phyloP scores from a whole-genome alignment of 805 yeast species.

The Ogataea trehaloabstinens region DNA sequence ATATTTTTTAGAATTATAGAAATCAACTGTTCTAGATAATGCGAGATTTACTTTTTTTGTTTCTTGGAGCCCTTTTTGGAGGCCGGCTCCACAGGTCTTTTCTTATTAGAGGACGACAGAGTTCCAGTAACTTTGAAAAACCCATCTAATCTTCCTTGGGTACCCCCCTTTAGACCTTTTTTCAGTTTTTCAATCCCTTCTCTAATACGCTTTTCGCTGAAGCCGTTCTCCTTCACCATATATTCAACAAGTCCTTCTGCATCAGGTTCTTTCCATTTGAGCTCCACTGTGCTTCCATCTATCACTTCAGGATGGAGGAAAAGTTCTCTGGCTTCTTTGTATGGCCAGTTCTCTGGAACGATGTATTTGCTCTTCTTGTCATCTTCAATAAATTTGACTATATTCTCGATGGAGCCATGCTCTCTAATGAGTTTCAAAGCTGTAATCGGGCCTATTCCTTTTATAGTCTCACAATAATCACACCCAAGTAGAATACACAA shows the following conservation, averaged over 20 bases:
- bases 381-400: slow-evolving; percentile 61
- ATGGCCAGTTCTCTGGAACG: slow-evolving; percentile 95
- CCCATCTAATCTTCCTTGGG: slow-evolving; percentile 90
- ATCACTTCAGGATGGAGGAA: slow-evolving; percentile 81
- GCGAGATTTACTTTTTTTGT: slow-evolving; percentile 19
- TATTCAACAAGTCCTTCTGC: slow-evolving; percentile 78
- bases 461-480: slow-evolving; percentile 94
- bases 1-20: no score
- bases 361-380: slow-evolving; percentile 65
- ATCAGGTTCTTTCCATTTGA: slow-evolving; percentile 91
- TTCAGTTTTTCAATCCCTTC: slow-evolving; percentile 82
- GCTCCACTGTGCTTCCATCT: slow-evolving; percentile 54
- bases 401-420: slow-evolving; percentile 75
- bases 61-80: slow-evolving; percentile 22
- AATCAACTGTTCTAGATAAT: no score
- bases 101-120: slow-evolving; percentile 46
- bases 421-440: slow-evolving; percentile 87
- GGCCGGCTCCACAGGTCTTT: slow-evolving; percentile 31
- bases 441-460: slow-evolving; percentile 95
- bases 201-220: slow-evolving; percentile 87
- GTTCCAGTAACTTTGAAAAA: slow-evolving; percentile 65
- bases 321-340: slow-evolving; percentile 77
- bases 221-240: slow-evolving; percentile 85
- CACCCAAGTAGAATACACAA: slow-evolving; percentile 92
- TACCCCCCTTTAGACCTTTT: slow-evolving; percentile 80